A percentile compares a stretch with the other conserved stretches of the same genome.
phyloP scores from a whole-genome alignment of 345 rosid species.

The Eucalyptus grandis region DNA sequence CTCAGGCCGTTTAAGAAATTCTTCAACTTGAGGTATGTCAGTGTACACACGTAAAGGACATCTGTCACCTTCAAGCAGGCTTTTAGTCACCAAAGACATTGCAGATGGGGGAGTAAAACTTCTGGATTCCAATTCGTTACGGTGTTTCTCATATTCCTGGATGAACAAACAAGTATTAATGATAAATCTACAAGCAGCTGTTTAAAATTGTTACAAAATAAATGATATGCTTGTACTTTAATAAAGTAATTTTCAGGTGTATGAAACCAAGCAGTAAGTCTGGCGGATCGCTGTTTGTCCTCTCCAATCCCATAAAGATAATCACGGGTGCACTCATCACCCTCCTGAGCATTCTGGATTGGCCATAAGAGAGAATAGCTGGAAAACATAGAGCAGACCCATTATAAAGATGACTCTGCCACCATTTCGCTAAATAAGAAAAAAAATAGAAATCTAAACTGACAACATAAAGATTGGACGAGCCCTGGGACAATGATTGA shows the following conservation, averaged over 20 bases:
- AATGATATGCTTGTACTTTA: slow-evolving; percentile 23
- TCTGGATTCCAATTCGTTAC: slow-evolving; percentile 24
- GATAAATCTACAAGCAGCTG: background rate
- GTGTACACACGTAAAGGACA: slow-evolving; percentile 55
- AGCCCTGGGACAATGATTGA: background rate
- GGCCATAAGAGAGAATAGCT: slow-evolving; percentile 93
- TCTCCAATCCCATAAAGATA: slow-evolving; percentile 83
- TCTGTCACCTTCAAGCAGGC: slow-evolving; percentile 31
- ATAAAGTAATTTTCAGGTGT: slow-evolving; percentile 76
- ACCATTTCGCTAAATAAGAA: background rate
- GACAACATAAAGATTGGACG: background rate
- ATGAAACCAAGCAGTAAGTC: slow-evolving; percentile 89
- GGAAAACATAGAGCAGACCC: background rate
- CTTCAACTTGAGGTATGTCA: slow-evolving; percentile 88
- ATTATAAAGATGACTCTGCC: background rate
- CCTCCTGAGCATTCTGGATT: slow-evolving; percentile 30
- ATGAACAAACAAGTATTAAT: background rate
- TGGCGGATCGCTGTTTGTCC: slow-evolving; percentile 84
- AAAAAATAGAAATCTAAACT: background rate
- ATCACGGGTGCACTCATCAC: slow-evolving; percentile 85
- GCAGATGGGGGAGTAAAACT: slow-evolving; percentile 11
- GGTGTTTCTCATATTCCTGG: slow-evolving; percentile 69
- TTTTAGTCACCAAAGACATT: slow-evolving; percentile 16
- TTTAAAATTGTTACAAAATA: background rate
- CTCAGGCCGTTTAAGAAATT: slow-evolving; percentile 67